These are phyloP conservation scores for Domatiomyces globalis DNA, from an alignment of 2,329 filamentous ascomycete genomes.

Conservation along the genomic window DNA sequence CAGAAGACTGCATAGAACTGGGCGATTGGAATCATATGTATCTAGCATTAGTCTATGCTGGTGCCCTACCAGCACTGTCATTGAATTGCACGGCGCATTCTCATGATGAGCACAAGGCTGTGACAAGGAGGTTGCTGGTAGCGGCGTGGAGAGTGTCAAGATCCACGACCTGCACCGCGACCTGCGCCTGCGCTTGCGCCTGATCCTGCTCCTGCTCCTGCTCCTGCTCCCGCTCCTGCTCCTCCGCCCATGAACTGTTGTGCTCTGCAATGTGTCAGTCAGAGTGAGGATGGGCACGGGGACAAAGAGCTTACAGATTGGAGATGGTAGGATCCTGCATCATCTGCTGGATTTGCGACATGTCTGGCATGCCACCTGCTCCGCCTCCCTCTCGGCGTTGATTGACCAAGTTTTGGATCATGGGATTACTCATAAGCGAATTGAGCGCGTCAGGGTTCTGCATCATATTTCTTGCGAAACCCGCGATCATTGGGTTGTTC, in stretches of 20 bases:
- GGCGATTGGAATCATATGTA: not conserved
- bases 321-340: conserved; percentile 90
- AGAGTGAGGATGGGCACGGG: not conserved
- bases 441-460: conserved; percentile 85
- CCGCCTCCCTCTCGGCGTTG: conserved; percentile 22
- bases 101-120: not conserved
- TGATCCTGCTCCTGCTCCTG: conserved; percentile 20
- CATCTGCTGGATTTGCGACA: conserved; percentile 45
- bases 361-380: conserved; percentile 71
- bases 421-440: conserved; percentile 87
- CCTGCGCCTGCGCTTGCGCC: conserved; percentile 14
- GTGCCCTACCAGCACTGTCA: too few relatives aligned
- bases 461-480: conserved; percentile 96
- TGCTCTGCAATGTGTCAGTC: conserved; percentile 34
- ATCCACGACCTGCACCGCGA: conserved; percentile 6
- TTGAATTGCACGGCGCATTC: not conserved
- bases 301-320: conserved; percentile 59
- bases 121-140: too few relatives aligned
- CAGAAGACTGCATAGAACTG: too few relatives aligned
- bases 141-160: not conserved
- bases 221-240: conserved; percentile 32
- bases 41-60: not conserved
- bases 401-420: conserved; percentile 21
- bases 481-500: conserved; percentile 96
- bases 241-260: conserved; percentile 54